Evolutionary conservation across 1,284 basidiomycete genomes (phyloP).

Genomic region (Gomphus sp.): DNA sequence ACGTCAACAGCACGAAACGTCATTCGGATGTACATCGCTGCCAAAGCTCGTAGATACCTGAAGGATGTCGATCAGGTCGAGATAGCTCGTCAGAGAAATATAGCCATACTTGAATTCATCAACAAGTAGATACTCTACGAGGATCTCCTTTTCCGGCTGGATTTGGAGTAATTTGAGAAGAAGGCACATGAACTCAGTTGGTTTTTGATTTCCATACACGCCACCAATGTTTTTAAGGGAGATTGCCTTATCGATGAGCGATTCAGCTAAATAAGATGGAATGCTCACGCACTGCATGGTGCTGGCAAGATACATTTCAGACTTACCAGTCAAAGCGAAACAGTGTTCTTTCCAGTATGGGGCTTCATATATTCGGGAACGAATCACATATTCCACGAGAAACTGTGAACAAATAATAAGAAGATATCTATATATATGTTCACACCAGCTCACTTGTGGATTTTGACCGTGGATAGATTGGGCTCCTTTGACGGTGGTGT

Average conservation of each 20-base stretch:
- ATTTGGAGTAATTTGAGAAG: constrained; percentile 93
- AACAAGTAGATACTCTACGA: constrained; percentile 89
- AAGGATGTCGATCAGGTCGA: not conserved
- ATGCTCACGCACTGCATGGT: not conserved
- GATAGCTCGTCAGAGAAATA: not conserved
- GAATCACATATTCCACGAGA: constrained; percentile 94
- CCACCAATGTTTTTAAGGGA: constrained; percentile 83
- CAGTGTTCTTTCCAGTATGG: constrained; percentile 97
- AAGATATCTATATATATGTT: not conserved
- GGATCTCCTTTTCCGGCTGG: constrained; percentile 94
- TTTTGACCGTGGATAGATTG: constrained; percentile 89
- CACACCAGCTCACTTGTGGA: constrained; percentile 54
- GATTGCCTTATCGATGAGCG: constrained; percentile 88
- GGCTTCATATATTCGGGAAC: constrained; percentile 93
- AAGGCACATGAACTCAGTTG: constrained; percentile 87
- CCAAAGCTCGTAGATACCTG: constrained; percentile 89
- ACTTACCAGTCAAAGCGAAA: constrained; percentile 80
- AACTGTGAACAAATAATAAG: constrained; percentile 43
- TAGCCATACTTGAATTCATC: constrained; percentile 92
- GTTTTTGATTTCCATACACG: constrained; percentile 86
- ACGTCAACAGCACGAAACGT: constrained; percentile 87
- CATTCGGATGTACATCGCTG: constrained; percentile 91
- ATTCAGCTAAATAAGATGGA: constrained; percentile 54
- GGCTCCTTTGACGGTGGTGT: constrained; percentile 80
- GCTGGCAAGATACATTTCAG: constrained; percentile 5